Conservation (phyloP, 192 early-diverging fungal genomes). For the Allomyces macrogynus region DNA sequence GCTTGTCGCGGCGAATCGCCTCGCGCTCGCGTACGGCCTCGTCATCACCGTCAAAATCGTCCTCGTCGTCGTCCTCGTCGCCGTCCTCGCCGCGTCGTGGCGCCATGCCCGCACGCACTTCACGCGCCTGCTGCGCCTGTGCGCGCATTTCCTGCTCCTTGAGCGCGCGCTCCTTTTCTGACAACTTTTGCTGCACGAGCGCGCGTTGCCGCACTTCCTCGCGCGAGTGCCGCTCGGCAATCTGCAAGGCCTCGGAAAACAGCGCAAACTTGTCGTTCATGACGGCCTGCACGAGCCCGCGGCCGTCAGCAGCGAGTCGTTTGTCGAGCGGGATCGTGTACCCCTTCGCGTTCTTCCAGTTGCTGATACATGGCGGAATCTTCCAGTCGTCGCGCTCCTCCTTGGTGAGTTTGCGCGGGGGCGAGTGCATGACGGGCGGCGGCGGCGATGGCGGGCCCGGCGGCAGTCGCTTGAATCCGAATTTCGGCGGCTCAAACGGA, state of each 20-base stretch:
- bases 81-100: conserved; percentile 13
- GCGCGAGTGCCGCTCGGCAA: conserved; percentile 82
- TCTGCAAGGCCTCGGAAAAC: conserved; percentile 77
- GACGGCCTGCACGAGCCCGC: conserved; percentile 70
- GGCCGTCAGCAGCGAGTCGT: conserved; percentile 87
- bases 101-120: conserved; percentile 48
- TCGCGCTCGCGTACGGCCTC: conserved; percentile 58
- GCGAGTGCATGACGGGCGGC: conserved; percentile 94
- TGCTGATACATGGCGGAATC: conserved; percentile 95
- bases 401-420: conserved; percentile 84
- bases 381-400: conserved; percentile 94
- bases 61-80: conserved; percentile 10
- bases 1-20: conserved; percentile 57
- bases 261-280: conserved; percentile 96
- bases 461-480: conserved; percentile 81
- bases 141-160: conserved; percentile 75
- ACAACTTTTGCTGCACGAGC: conserved; percentile 76
- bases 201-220: conserved; percentile 81
- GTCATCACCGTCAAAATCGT: conserved; percentile 29
- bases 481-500: conserved; percentile 86
- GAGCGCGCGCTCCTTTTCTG: conserved; percentile 79
- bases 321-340: conserved; percentile 98
- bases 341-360: conserved; percentile 99
- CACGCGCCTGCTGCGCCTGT: conserved; percentile 84
- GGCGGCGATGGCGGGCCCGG: conserved; percentile 69